Conservation (phyloP, 2,329 filamentous ascomycete genomes). For the Aureobasidium melanogenum region DNA sequence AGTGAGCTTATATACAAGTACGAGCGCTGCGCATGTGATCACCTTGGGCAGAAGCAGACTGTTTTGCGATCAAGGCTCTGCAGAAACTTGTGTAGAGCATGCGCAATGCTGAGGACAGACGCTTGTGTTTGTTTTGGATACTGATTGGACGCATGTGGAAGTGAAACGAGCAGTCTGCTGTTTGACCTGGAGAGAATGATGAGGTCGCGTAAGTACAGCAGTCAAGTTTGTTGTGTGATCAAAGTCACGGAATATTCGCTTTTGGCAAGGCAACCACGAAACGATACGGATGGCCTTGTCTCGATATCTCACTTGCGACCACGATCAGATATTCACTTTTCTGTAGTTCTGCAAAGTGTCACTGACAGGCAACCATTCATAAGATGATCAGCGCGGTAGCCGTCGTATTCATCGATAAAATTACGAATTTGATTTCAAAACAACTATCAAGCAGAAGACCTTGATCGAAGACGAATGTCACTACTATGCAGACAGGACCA, state of each 20-base stretch:
- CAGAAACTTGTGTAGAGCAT: not conserved
- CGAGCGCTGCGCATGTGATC: too few species aligned
- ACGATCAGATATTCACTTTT: too few species aligned
- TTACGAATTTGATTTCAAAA: too few species aligned
- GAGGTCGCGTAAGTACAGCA: not conserved
- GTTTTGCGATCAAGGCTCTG: too few species aligned
- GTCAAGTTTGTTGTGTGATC: not conserved
- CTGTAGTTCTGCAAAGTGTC: not conserved
- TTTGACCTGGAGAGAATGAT: not conserved
- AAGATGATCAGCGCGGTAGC: not conserved
- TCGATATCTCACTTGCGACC: too few species aligned
- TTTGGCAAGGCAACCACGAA: not conserved
- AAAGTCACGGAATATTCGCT: not conserved
- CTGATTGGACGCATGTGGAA: not conserved
- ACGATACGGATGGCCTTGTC: not conserved
- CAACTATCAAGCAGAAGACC: too few species aligned
- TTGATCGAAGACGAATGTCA: too few species aligned
- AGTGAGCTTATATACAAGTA: too few species aligned
- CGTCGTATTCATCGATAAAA: not conserved
- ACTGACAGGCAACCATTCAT: not conserved
- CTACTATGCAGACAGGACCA: too few species aligned
- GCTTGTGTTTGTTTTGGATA: not conserved
- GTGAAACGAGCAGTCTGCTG: too few species aligned
- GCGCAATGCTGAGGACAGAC: not conserved
- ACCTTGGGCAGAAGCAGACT: too few species aligned